A percentile compares a stretch with the other conserved stretches of the same genome.
Conservation (phyloP, 192 early-diverging fungal species). For the Coemansia erecta region DNA sequence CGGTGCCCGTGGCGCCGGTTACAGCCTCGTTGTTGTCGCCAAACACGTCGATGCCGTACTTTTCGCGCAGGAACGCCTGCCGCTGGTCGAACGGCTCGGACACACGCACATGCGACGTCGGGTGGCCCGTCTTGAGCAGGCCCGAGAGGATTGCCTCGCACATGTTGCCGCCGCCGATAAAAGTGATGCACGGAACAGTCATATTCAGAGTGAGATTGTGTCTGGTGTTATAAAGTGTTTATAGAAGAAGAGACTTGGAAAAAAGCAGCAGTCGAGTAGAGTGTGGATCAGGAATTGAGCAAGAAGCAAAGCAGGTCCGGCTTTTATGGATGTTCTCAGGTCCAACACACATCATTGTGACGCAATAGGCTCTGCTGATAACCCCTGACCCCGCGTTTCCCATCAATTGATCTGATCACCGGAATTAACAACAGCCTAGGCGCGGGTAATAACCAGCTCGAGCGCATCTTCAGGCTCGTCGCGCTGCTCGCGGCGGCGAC, state of each 20-base stretch:
- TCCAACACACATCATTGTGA: no score
- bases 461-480: background rate
- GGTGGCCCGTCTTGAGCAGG: slow-evolving; percentile 73
- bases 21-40: slow-evolving; percentile 65
- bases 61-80: slow-evolving; percentile 59
- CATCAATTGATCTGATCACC: no score
- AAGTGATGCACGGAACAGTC: slow-evolving; percentile 51
- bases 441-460: background rate
- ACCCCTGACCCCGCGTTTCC: no score
- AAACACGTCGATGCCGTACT: slow-evolving; percentile 63
- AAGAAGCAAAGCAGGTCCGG: no score
- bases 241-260: background rate
- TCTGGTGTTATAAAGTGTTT: background rate
- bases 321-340: no score
- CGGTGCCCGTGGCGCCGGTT: slow-evolving; percentile 29
- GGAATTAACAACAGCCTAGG: background rate
- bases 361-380: no score
- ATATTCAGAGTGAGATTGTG: slow-evolving; percentile 1
- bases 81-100: slow-evolving; percentile 75
- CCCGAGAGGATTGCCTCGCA: slow-evolving; percentile 90
- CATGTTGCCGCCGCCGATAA: slow-evolving; percentile 96
- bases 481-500: background rate
- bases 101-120: slow-evolving; percentile 65
- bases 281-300: no score
- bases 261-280: slow-evolving; percentile 1